Evolutionary conservation across 2,329 filamentous ascomycete species (phyloP), one percentile per base, ranked within the genome.

Genomic region (Neophaeococcomyces mojaviensis): DNA sequence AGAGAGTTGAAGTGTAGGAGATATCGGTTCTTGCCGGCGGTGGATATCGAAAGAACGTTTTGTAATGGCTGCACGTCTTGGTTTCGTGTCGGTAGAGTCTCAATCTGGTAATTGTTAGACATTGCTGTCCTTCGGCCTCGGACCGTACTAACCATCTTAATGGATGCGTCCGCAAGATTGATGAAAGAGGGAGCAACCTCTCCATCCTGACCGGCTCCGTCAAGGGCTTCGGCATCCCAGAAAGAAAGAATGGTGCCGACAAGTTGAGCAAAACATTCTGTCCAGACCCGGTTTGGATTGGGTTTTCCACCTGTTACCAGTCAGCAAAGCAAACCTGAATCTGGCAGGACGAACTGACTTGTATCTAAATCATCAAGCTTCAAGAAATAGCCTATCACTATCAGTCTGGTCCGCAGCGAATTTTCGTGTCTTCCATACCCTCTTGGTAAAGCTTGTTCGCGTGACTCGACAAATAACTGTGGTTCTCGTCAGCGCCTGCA

Each of bases 401-500:
- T 46, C 35, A 39, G 35, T 24, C 8, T 32, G 18, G 18, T 34
- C 16, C 15, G 2, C 2, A 16, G 26, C n/a, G 24, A 9, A 7
- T 10, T n/a, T 19, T 20, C n/a, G 13, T 19, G 9, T 13, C 39
- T 32, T 34, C 22, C 46, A 33, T 30, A 57, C 55, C 92, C 68
- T 98, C 92, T 58, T 96, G 89, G 64, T 97, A 98, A 46, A 97
- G 72, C 69, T 97, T 97, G 67, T 96, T 96, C 48, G 81, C 84
- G 65, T 98, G 92, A 67, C 84, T 92, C 68, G 95, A 97, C 55
- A 98, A 77, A 61, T 88, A 92, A 45, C 55, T 56, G 39, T 34
- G 13, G 12, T 20, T 18, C 18, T 19, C 10, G 22, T 44, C 41
- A 44, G 15, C 30, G 47, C 48, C 42, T 44, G 48, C 44, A 31